A percentile compares a stretch with the other conserved stretches of the same genome.
Evolutionary conservation across 106 monocot species (phyloP).

Genomic region (Xerophyta viscosa): DNA sequence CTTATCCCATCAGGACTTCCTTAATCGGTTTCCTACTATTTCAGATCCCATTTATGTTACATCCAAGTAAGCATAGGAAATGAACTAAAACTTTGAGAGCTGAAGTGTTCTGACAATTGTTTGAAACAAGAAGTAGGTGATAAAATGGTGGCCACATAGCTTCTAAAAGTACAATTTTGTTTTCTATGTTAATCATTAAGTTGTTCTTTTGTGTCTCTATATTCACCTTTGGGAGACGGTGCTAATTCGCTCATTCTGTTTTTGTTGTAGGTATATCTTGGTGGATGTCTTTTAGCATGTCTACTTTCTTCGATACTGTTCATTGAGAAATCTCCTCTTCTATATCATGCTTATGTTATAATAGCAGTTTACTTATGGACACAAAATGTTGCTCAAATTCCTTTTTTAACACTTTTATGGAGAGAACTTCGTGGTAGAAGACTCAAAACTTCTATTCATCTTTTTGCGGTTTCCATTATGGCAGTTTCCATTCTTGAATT

Average conservation of each 20-base stretch:
- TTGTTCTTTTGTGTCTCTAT: neutral
- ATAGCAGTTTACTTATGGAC: constrained; percentile 80
- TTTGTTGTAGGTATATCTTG: constrained; percentile 55
- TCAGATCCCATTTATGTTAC: no score
- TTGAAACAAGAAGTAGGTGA: no score
- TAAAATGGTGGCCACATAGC: no score
- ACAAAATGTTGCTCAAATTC: constrained; percentile 39
- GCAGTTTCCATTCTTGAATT: constrained; percentile 67
- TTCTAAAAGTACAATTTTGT: neutral
- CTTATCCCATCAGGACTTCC: no score
- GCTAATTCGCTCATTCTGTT: no score
- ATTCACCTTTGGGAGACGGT: neutral
- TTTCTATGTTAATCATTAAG: neutral
- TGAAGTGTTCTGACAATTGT: no score
- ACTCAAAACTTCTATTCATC: constrained; percentile 27
- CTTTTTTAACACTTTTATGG: constrained; percentile 42
- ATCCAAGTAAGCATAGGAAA: no score
- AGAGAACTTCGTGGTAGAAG: constrained; percentile 25
- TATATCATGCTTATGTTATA: constrained; percentile 72
- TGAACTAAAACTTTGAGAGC: no score
- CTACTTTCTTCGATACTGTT: constrained; percentile 51
- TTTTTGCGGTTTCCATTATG: constrained; percentile 23
- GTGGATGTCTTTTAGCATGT: constrained; percentile 44
- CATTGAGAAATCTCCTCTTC: constrained; percentile 73
- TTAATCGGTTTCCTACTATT: no score